These are phyloP conservation scores for Knufia fluminis DNA, from an alignment of 2,329 filamentous ascomycete species.

Conservation along the genomic window DNA sequence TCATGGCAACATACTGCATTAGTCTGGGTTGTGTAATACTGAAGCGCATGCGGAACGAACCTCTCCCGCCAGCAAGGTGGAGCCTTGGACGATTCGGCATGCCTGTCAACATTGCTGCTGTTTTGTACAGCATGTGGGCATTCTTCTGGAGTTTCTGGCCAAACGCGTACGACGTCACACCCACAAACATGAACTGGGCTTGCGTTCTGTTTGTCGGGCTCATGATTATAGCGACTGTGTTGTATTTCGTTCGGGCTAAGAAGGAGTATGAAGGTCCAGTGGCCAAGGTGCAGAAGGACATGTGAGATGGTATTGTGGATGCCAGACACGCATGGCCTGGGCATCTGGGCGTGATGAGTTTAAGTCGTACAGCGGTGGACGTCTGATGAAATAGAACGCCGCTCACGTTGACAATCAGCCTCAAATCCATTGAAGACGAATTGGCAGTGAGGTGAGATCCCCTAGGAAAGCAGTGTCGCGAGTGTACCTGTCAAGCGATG, in stretches of 20 bases:
- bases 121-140: conserved; percentile 28
- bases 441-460: too few relatives aligned
- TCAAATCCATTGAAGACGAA: too few relatives aligned
- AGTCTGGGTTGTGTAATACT: conserved; percentile 39
- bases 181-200: conserved; percentile 41
- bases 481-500: too few relatives aligned
- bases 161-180: conserved; percentile 26
- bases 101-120: conserved; percentile 28
- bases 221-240: conserved; percentile 31
- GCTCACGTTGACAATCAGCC: too few relatives aligned
- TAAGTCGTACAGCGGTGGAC: too few relatives aligned
- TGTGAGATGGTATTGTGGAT: too few relatives aligned
- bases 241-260: conserved; percentile 29
- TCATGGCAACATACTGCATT: conserved; percentile 44
- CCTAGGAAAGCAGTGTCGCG: too few relatives aligned
- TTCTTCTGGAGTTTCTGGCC: conserved; percentile 44
- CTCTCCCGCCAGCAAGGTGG: conserved; percentile 35
- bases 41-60: conserved; percentile 29
- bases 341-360: too few relatives aligned
- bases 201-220: conserved; percentile 35
- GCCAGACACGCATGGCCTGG: too few relatives aligned
- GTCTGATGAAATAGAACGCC: too few relatives aligned
- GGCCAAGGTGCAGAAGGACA: too few relatives aligned
- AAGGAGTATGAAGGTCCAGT: conserved; percentile 29
- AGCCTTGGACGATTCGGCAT: conserved; percentile 31